These are phyloP conservation scores for Fonsecaea monophora DNA, from an alignment of 2,329 filamentous ascomycete species.

Conservation along the genomic window DNA sequence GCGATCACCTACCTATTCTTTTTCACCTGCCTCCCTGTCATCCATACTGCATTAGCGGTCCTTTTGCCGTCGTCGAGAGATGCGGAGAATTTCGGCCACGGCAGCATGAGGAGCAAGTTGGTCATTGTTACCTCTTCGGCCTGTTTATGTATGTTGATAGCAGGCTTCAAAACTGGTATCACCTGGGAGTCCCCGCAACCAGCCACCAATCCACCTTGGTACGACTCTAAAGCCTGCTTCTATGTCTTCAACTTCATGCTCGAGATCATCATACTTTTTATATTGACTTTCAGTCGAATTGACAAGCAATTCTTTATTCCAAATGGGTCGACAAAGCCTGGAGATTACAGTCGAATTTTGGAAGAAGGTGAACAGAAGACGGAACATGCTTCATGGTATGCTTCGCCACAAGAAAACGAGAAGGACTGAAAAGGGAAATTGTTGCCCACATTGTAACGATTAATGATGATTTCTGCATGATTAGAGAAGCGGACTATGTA, in stretches of 20 bases:
- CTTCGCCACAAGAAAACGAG: slow-evolving; percentile 3
- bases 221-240: slow-evolving; percentile 73
- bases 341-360: slow-evolving; percentile 47
- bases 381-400: slow-evolving; percentile 12
- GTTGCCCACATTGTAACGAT: not conserved
- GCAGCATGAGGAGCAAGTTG: slow-evolving; percentile 70
- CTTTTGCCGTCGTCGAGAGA: slow-evolving; percentile 52
- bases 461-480: not conserved
- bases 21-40: slow-evolving; percentile 71
- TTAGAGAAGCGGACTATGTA: not conserved
- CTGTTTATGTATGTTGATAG: slow-evolving; percentile 69
- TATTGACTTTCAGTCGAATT: slow-evolving; percentile 71
- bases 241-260: slow-evolving; percentile 79
- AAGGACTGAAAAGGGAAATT: not conserved
- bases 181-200: slow-evolving; percentile 61
- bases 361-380: slow-evolving; percentile 10
- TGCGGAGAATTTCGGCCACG: slow-evolving; percentile 70
- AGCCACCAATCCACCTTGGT: slow-evolving; percentile 67
- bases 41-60: slow-evolving; percentile 58
- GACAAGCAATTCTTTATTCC: slow-evolving; percentile 78
- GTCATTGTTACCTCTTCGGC: slow-evolving; percentile 66
- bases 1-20: slow-evolving; percentile 67
- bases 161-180: slow-evolving; percentile 70
- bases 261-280: slow-evolving; percentile 72
- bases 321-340: slow-evolving; percentile 60